phyloP scores from a whole-genome alignment of 345 rosid genomes.

The Hypericum perforatum region DNA sequence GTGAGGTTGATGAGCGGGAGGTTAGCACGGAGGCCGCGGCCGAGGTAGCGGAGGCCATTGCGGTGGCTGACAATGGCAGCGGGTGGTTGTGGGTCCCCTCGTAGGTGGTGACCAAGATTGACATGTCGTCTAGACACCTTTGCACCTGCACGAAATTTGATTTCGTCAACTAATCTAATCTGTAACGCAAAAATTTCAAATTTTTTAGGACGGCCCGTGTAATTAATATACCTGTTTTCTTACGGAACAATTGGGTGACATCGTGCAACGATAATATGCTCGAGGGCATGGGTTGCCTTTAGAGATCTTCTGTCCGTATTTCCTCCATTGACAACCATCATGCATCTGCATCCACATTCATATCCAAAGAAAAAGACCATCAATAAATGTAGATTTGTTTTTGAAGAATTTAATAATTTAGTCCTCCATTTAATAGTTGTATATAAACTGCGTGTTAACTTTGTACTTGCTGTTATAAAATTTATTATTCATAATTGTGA shows the following conservation, averaged over 20 bases:
- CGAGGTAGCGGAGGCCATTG: slow-evolving; percentile 94
- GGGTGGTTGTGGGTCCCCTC: slow-evolving; percentile 95
- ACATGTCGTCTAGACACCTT: slow-evolving; percentile 78
- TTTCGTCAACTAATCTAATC: too few relatives aligned
- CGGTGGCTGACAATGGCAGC: slow-evolving; percentile 76
- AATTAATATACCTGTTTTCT: slow-evolving; percentile 1
- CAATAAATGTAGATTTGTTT: neutral
- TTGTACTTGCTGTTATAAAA: too few relatives aligned
- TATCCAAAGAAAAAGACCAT: neutral
- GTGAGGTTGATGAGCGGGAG: slow-evolving; percentile 44
- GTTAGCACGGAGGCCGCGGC: slow-evolving; percentile 86
- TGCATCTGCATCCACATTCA: neutral
- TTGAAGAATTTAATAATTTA: too few relatives aligned
- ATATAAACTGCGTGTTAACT: too few relatives aligned
- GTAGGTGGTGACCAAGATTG: slow-evolving; percentile 74
- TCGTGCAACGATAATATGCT: slow-evolving; percentile 7
- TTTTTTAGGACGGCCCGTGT: neutral
- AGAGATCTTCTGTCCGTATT: slow-evolving; percentile 5
- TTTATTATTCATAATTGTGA: too few relatives aligned
- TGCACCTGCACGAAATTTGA: slow-evolving; percentile 16
- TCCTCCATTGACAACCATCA: slow-evolving; percentile 10
- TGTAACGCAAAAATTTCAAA: too few relatives aligned
- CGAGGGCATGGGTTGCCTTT: slow-evolving; percentile 8
- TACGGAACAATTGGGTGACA: slow-evolving; percentile 4
- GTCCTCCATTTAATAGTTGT: too few relatives aligned